Percentiles rank a stretch among this genome's conserved stretches.
Conservation (phyloP, 192 early-diverging fungal species). For the Linnemannia schmuckeri region DNA sequence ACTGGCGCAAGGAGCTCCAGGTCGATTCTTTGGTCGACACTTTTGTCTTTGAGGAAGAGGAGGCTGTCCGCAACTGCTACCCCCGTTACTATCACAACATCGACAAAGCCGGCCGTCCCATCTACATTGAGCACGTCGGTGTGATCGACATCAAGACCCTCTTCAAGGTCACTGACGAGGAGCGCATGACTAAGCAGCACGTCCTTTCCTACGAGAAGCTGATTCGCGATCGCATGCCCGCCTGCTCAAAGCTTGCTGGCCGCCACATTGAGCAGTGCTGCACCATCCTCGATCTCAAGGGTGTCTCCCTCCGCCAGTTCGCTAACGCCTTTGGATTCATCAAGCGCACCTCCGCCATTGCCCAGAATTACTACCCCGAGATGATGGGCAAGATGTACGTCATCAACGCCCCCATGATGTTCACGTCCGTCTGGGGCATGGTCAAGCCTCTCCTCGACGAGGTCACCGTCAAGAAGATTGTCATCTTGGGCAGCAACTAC, state of each 20-base stretch:
- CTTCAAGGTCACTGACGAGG: slow-evolving; percentile 72
- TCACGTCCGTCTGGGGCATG: slow-evolving; percentile 68
- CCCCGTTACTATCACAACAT: slow-evolving; percentile 84
- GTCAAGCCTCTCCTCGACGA: slow-evolving; percentile 68
- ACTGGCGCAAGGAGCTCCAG: slow-evolving; percentile 75
- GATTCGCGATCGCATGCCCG: slow-evolving; percentile 73
- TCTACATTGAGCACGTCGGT: slow-evolving; percentile 83
- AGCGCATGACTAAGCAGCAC: slow-evolving; percentile 80
- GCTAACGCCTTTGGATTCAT: slow-evolving; percentile 72
- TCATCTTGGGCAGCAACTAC: slow-evolving; percentile 63
- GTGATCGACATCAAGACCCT: slow-evolving; percentile 73
- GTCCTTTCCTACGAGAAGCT: slow-evolving; percentile 82
- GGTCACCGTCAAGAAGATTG: slow-evolving; percentile 68
- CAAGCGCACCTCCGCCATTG: slow-evolving; percentile 76
- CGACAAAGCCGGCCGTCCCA: slow-evolving; percentile 80
- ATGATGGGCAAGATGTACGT: slow-evolving; percentile 87
- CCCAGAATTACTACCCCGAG: slow-evolving; percentile 87
- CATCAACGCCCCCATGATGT: slow-evolving; percentile 85
- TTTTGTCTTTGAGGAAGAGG: slow-evolving; percentile 77
- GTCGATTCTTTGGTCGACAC: slow-evolving; percentile 66
- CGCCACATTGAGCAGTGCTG: slow-evolving; percentile 74
- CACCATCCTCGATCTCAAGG: slow-evolving; percentile 84
- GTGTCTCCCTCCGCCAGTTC: slow-evolving; percentile 76
- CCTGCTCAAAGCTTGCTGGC: slow-evolving; percentile 70
- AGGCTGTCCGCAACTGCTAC: slow-evolving; percentile 73